These are phyloP conservation scores for Chlorella sp. DNA, from an alignment of 139 green algal genomes.

Conservation along the genomic window DNA sequence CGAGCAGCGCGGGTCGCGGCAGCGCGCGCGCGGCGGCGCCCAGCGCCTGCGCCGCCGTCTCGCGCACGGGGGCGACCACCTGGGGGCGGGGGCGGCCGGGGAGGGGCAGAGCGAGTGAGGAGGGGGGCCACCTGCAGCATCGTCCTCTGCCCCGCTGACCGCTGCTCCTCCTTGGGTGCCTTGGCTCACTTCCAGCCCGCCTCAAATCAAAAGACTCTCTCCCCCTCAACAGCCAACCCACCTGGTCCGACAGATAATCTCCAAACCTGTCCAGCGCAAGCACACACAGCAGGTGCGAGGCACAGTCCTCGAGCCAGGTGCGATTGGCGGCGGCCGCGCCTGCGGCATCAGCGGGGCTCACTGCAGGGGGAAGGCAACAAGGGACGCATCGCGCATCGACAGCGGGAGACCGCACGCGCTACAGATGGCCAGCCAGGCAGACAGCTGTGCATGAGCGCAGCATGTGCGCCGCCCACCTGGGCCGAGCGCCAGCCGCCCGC, in stretches of 20 bases:
- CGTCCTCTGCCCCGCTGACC: too few relatives aligned
- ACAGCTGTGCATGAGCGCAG: too few relatives aligned
- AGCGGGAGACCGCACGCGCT: too few relatives aligned
- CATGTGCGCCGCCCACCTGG: too few relatives aligned
- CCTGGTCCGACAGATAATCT: constrained; percentile 93
- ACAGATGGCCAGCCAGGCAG: too few relatives aligned
- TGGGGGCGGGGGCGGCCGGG: constrained; percentile 20
- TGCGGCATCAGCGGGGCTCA: constrained; percentile 38
- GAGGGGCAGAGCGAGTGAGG: not conserved
- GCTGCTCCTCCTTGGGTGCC: too few relatives aligned
- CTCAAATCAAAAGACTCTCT: not conserved
- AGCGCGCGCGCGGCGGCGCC: constrained; percentile 59
- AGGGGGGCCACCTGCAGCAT: too few relatives aligned
- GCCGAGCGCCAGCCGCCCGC: constrained; percentile 45
- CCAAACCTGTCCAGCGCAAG: constrained; percentile 94
- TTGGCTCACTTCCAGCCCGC: not conserved
- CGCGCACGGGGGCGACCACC: constrained; percentile 89
- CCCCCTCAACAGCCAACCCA: constrained; percentile 14
- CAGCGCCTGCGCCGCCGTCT: constrained; percentile 94
- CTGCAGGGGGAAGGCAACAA: too few relatives aligned
- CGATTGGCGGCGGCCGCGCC: constrained; percentile 58
- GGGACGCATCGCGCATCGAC: too few relatives aligned
- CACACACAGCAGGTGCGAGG: constrained; percentile 85
- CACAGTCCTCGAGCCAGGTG: constrained; percentile 82
- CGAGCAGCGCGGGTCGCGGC: constrained; percentile 22